Percentiles rank a stretch among this genome's conserved stretches.
Evolutionary conservation across 768 basidiomycete species (phyloP).

Genomic region (Russula dissimulans): DNA sequence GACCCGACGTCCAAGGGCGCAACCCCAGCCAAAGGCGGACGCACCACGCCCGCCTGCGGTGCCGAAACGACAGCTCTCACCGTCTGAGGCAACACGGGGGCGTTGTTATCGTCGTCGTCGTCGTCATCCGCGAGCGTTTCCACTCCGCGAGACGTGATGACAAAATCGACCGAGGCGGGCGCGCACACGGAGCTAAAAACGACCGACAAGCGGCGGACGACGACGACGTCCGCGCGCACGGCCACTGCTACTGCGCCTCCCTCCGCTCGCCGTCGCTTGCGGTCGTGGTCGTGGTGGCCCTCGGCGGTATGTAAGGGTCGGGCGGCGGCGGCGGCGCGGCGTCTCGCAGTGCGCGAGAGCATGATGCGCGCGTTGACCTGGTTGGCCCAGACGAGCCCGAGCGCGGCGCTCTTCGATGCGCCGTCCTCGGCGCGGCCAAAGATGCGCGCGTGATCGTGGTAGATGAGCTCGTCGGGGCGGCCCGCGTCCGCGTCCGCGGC

Average conservation of each 20-base stretch:
- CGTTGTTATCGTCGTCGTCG: not conserved
- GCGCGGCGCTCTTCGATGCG: slow-evolving; percentile 64
- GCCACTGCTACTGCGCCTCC: not conserved
- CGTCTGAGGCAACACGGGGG: not conserved
- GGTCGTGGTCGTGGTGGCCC: slow-evolving; percentile 14
- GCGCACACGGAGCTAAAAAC: slow-evolving; percentile 62
- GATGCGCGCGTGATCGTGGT: slow-evolving; percentile 66
- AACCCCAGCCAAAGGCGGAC: slow-evolving; percentile 9
- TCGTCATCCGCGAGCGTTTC: slow-evolving; percentile 1
- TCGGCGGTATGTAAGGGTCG: slow-evolving; percentile 21
- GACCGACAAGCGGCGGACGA: slow-evolving; percentile 65
- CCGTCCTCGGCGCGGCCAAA: slow-evolving; percentile 59
- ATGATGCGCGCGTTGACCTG: slow-evolving; percentile 81
- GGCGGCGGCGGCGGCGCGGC: slow-evolving; percentile 38
- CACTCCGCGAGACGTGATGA: slow-evolving; percentile 58
- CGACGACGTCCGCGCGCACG: slow-evolving; percentile 32
- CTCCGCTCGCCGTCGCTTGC: slow-evolving; percentile 26
- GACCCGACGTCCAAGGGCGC: slow-evolving; percentile 14
- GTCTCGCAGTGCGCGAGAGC: slow-evolving; percentile 66
- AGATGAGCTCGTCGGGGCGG: slow-evolving; percentile 38
- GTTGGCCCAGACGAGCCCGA: slow-evolving; percentile 93
- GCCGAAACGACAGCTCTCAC: not conserved
- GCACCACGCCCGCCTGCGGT: not conserved
- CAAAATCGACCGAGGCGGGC: slow-evolving; percentile 62
- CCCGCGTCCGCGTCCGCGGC: slow-evolving; percentile 22